Percentiles rank a stretch among this genome's conserved stretches.
These are phyloP conservation scores for Boletus smithii DNA, from an alignment of 1,284 basidiomycete genomes.

Conservation along the genomic window DNA sequence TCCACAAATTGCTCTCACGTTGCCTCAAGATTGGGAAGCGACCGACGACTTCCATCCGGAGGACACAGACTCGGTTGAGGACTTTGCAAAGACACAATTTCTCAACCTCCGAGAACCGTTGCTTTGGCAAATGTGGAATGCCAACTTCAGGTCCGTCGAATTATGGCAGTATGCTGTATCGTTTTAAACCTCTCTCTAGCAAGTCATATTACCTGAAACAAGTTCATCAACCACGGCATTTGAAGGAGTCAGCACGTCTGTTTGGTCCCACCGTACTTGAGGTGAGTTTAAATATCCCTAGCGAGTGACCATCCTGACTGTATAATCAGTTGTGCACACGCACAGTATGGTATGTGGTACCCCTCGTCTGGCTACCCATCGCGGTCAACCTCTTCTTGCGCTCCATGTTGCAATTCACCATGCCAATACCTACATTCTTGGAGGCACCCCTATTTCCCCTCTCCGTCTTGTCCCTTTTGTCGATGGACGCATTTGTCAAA, in stretches of 20 bases:
- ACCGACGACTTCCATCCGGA: conserved; percentile 88
- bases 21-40: conserved; percentile 72
- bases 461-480: conserved; percentile 42
- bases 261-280: conserved; percentile 86
- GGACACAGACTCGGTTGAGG: conserved; percentile 74
- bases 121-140: conserved; percentile 79
- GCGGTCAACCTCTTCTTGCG: conserved; percentile 77
- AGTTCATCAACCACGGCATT: conserved; percentile 93
- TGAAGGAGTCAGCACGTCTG: conserved; percentile 82
- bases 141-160: conserved; percentile 64
- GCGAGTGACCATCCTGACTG: conserved; percentile 8
- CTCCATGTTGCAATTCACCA: conserved; percentile 79
- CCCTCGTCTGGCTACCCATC: conserved; percentile 91
- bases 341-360: conserved; percentile 94
- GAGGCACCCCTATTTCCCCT: conserved; percentile 55
- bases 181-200: conserved; percentile 36
- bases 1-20: conserved; percentile 2
- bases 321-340: conserved; percentile 68
- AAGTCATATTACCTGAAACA: conserved; percentile 97
- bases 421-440: conserved; percentile 55
- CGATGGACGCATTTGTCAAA: conserved; percentile 47
- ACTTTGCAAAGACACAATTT: conserved; percentile 89
- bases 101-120: conserved; percentile 88
- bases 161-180: neutral
- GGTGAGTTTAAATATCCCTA: conserved; percentile 37